Evolutionary conservation across 768 basidiomycete species (phyloP), one percentile per base, ranked within the genome.

Genomic region (Russula sp.): DNA sequence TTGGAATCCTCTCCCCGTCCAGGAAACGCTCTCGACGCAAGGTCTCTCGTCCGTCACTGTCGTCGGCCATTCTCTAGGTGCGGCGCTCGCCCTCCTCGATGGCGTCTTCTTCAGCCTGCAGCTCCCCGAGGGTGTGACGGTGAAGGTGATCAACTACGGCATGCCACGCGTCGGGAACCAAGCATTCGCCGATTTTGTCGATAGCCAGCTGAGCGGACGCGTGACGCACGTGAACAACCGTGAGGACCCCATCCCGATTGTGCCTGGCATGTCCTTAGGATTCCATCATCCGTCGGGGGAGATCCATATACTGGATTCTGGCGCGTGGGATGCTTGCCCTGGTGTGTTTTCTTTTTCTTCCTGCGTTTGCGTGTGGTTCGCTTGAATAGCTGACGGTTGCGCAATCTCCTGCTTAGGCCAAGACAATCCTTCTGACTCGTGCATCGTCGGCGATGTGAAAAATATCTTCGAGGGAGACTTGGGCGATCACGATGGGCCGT

Each of bases 381-480:
- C 36, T 3, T 36, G 36, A 14, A 4, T 36, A 36, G 38, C 40
- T 63, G 32, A 57, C 22, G 11, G 30, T 24, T n/a, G 3, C 18
- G 11, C 18, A 16, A 28, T 5, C n/a, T n/a, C 34, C 7, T 11
- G 24, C 57, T 38, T 57, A 84, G 83, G 86, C 5, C 81, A 87
- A 62, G 88, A 89, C 65, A 88, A 89, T 69, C 69, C 78, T 6
- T 82, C 78, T 64, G 65, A 52, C 3, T 71, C 78, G 62, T 88
- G 87, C 72, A 77, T 71, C 9, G 78, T 78, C 22, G 86, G 84
- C 1, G 81, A 81, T 58, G 84, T 86, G 5, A 69, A 77, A 0
- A 79, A 78, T 32, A 75, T 89, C 60, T 79, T 83, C 26, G 74
- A 73, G 9, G 76, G 83, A 1, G 62, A 76, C 51, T 3, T 44